phyloP scores from a whole-genome alignment of 1,284 basidiomycete genomes.

The Lentinula novae-zelandiae region DNA sequence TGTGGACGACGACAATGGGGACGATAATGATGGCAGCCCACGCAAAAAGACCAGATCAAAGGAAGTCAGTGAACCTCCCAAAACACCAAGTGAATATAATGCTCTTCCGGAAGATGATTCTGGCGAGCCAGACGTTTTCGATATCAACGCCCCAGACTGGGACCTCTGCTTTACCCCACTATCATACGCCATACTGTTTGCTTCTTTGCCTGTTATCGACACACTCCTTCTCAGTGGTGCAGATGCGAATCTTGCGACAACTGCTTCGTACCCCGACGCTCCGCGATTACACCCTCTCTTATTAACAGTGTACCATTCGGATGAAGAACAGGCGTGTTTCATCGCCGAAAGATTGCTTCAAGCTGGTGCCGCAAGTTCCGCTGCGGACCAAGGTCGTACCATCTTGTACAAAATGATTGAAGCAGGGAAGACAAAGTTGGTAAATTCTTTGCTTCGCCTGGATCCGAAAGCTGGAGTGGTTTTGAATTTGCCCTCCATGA shows the following conservation, averaged over 20 bases:
- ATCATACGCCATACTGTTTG: constrained; percentile 47
- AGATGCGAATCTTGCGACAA: constrained; percentile 30
- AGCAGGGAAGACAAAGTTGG: constrained; percentile 36
- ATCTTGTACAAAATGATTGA: constrained; percentile 45
- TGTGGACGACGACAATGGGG: constrained; percentile 17
- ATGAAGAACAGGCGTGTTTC: constrained; percentile 37
- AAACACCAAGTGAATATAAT: constrained; percentile 11
- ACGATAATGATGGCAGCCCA: constrained; percentile 8
- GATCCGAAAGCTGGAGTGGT: constrained; percentile 46
- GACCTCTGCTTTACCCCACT: constrained; percentile 51
- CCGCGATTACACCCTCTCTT: constrained; percentile 42
- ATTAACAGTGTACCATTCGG: constrained; percentile 41
- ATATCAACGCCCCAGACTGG: constrained; percentile 53
- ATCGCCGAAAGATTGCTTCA: constrained; percentile 45
- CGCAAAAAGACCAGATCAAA: constrained; percentile 14
- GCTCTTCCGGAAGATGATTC: constrained; percentile 19
- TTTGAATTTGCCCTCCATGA: constrained; percentile 37
- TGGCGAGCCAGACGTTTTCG: constrained; percentile 33
- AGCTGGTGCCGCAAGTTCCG: constrained; percentile 44
- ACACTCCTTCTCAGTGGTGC: constrained; percentile 45
- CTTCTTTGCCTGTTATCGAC: constrained; percentile 39
- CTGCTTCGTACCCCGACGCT: constrained; percentile 20
- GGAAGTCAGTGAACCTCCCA: constrained; percentile 13
- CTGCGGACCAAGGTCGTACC: constrained; percentile 41
- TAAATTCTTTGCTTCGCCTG: constrained; percentile 39